Evolutionary conservation across 75 land plant genomes (phyloP), one percentile per base, ranked within the genome.

Genomic region (Adiantum capillusveneris): DNA sequence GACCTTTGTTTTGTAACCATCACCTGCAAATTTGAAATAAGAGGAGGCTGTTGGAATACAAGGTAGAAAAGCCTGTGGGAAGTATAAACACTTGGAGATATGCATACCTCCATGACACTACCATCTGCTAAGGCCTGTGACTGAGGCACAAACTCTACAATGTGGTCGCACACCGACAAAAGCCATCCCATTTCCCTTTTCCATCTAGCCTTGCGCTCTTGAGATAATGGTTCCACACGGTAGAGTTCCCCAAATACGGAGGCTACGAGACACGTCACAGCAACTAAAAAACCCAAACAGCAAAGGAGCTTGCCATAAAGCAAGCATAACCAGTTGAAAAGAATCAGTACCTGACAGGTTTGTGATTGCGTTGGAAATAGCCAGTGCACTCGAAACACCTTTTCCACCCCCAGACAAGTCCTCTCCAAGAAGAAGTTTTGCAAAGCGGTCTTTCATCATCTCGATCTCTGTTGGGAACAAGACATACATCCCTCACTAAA

Each of bases 1-100:
- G 90, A 75, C 1, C 95, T 73, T 9, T 83, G 95, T 53, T 77
- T 79, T 12, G 87, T 82, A 2, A 79, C 76, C 98, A 94, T 94
- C 11, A 81, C 71, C 85, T 89, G 66, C 50, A n/a, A n/a, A 16
- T 31, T 2, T 20, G 7, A 6, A 64, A 39, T 29, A 17, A 25
- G 39, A 30, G 26, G 27, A 56, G 59, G 2, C 12, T 31, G 26
- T 16, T 16, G 11, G 49, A 16, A 28, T 28, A 29, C 50, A 29
- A 2, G 25, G 13, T n/a, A 29, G 19, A 18, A 1, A 17, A 53
- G 37, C 14, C 42, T 25, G 51, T 30, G 29, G 22, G 30, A 66
- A 14, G 12, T 37, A 30, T 20, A 65, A 36, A 11, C 13, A 26
- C 36, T 26, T 16, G 7, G 14, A 25, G 24, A n/a, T n/a, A 53